Base-by-base conservation (phyloP, 441 rosid species). In the Populus tomentosa region DNA sequence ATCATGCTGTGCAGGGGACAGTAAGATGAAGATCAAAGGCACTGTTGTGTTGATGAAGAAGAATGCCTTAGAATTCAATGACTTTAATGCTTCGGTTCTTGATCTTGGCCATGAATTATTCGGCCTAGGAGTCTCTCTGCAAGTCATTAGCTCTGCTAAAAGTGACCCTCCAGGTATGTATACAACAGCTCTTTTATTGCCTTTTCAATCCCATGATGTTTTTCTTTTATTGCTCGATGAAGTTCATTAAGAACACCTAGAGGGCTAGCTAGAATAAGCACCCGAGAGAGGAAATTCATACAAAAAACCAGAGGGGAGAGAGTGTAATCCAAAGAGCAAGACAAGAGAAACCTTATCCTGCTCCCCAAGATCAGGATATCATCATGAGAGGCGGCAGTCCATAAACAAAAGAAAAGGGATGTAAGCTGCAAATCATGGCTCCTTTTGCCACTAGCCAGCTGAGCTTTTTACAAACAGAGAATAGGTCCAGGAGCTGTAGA, bases 31-130 rank as follows among this genome's bases (percentile, higher is more conserved):
- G 88, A 86, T 94, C 53, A 82, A 62, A 64, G 97, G 96, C 26
- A 88, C 80, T 16, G 98, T 89, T 56, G 90, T 92, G 74, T 82
- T 94, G 88, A 94, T 90, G 94, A 94, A 88, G 83, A 92, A 92
- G 80, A 91, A 88, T 74, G 94, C 91, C 69, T 81, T 94, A 76
- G 98, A 94, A 71, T 91, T 92, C 83, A 94, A 86, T 71, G 98
- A 94, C 79, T 89, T 90, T 82, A 62, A 82, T 21, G 93, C 91
- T 56, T 90, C 94, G 6, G 16, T 91, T 26, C 84, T 91, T 21
- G 98, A 94, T 75, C 81, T 90, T 7, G n/a, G 91, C 66, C 86
- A 88, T 35, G 97, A 94, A 71, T 73, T 94, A 74, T 50, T 89
- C 7, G 95, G 95, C 33, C 78, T 72, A 75, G 70, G 82, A 65